phyloP scores from a whole-genome alignment of 176 grass and related monocot species.

The Paspalum notatum region DNA sequence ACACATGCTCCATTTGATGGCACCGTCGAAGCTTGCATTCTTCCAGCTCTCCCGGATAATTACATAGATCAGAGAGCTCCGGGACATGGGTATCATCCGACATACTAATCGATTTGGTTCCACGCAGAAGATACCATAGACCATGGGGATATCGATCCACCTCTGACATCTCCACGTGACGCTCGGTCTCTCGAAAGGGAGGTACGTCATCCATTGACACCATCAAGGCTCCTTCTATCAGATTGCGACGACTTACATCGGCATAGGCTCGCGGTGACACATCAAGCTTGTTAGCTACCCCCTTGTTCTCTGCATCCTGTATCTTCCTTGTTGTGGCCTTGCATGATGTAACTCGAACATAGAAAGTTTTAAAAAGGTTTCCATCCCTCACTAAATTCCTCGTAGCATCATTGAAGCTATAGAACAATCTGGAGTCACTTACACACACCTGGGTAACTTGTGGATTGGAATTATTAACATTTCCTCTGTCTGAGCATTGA shows the following conservation, averaged over 20 bases:
- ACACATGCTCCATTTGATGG: not conserved
- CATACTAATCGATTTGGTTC: not conserved
- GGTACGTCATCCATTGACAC: not conserved
- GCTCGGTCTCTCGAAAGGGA: not conserved
- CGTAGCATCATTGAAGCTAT: rapidly evolving
- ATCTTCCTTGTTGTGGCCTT: not conserved
- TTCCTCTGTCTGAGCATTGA: not conserved
- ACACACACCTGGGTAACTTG: not conserved
- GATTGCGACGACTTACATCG: rapidly evolving
- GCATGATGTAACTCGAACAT: constrained; percentile 9
- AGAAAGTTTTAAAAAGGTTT: not conserved
- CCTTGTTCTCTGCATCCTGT: not conserved
- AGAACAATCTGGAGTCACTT: constrained; percentile 1
- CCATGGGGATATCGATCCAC: not conserved
- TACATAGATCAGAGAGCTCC: no score
- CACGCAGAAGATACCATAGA: rapidly evolving
- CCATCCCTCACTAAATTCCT: rapidly evolving
- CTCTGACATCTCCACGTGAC: constrained; percentile 25
- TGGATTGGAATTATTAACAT: not conserved
- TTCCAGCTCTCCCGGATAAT: not conserved
- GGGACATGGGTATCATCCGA: not conserved
- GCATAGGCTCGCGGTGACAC: not conserved
- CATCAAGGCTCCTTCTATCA: not conserved
- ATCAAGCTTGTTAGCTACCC: not conserved
- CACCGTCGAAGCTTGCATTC: not conserved